phyloP scores from a whole-genome alignment of 768 basidiomycete species.

The button mushroom (Agaricus bisporus) region DNA sequence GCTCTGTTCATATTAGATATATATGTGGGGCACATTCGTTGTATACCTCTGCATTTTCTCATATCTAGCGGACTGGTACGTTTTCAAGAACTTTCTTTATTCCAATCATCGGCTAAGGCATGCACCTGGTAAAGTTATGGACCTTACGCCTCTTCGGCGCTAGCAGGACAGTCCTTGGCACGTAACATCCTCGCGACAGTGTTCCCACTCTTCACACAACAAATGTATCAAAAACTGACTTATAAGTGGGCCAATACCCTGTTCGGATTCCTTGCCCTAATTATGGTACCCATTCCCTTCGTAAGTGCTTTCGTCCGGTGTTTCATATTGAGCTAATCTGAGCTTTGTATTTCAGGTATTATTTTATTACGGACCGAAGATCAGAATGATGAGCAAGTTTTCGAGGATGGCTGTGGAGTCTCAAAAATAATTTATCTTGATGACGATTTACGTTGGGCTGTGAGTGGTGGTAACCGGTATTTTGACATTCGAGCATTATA shows the following conservation, averaged over 20 bases:
- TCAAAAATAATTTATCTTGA: neutral
- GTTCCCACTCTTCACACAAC: conserved; percentile 60
- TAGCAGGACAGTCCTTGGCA: conserved; percentile 61
- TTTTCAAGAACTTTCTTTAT: neutral
- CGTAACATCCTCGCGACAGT: conserved; percentile 46
- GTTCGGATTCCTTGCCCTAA: conserved; percentile 43
- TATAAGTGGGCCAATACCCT: conserved; percentile 59
- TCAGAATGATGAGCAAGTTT: conserved; percentile 34
- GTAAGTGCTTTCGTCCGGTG: conserved; percentile 24
- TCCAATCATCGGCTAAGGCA: neutral
- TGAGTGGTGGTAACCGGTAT: no score
- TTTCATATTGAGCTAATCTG: neutral
- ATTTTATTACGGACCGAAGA: conserved; percentile 36
- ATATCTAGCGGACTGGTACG: conserved; percentile 61
- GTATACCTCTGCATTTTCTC: conserved; percentile 54
- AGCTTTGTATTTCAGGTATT: conserved; percentile 22
- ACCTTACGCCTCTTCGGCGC: conserved; percentile 60
- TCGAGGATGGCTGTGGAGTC: conserved; percentile 31
- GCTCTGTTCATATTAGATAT: conserved; percentile 28
- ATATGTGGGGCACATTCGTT: conserved; percentile 43
- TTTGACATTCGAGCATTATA: no score
- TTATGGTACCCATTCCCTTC: conserved; percentile 56
- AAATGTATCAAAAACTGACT: conserved; percentile 49
- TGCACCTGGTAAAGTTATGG: conserved; percentile 33
- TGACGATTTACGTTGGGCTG: no score